A percentile compares a stretch with the other conserved stretches of the same genome.
These are phyloP conservation scores for Austroboletus niveus DNA, from an alignment of 1,284 basidiomycete species.

Conservation along the genomic window DNA sequence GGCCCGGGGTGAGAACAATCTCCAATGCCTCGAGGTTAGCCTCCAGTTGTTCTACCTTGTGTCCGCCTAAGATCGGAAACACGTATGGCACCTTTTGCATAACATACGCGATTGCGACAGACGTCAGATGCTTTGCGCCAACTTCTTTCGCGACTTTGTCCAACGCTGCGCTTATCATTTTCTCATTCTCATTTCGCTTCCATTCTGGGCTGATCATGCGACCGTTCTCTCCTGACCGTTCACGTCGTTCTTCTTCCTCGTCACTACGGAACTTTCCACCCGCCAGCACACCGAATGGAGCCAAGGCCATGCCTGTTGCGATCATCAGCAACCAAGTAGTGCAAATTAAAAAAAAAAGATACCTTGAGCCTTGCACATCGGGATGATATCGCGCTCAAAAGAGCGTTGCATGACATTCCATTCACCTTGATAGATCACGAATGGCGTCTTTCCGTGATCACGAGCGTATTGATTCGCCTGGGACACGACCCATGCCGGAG, in stretches of 20 bases:
- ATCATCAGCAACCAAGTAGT: neutral
- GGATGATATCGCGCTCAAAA: slow-evolving; percentile 53
- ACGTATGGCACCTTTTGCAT: slow-evolving; percentile 49
- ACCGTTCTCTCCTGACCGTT: slow-evolving; percentile 26
- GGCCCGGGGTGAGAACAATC: slow-evolving; percentile 41
- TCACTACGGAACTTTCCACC: slow-evolving; percentile 32
- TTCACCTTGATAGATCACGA: slow-evolving; percentile 51
- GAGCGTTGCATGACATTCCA: slow-evolving; percentile 48
- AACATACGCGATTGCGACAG: slow-evolving; percentile 46
- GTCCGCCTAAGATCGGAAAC: slow-evolving; percentile 50
- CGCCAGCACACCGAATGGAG: slow-evolving; percentile 39
- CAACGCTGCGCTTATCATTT: slow-evolving; percentile 9
- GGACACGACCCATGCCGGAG: slow-evolving; percentile 42
- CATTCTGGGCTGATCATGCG: slow-evolving; percentile 16
- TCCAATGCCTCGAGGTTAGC: slow-evolving; percentile 49
- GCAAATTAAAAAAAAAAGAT: neutral
- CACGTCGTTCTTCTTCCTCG: slow-evolving; percentile 26
- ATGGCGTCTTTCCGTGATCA: slow-evolving; percentile 46
- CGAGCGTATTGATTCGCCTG: slow-evolving; percentile 39
- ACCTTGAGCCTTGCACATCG: slow-evolving; percentile 45
- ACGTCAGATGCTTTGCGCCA: slow-evolving; percentile 22
- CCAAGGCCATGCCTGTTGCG: slow-evolving; percentile 34
- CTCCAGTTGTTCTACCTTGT: slow-evolving; percentile 49
- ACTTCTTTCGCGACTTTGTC: slow-evolving; percentile 23
- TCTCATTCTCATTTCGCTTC: slow-evolving; percentile 29